Evolutionary conservation across 495 filamentous ascomycete species (phyloP), one percentile per base, ranked within the genome.

Genomic region (Rostrohypoxylon terebratum): DNA sequence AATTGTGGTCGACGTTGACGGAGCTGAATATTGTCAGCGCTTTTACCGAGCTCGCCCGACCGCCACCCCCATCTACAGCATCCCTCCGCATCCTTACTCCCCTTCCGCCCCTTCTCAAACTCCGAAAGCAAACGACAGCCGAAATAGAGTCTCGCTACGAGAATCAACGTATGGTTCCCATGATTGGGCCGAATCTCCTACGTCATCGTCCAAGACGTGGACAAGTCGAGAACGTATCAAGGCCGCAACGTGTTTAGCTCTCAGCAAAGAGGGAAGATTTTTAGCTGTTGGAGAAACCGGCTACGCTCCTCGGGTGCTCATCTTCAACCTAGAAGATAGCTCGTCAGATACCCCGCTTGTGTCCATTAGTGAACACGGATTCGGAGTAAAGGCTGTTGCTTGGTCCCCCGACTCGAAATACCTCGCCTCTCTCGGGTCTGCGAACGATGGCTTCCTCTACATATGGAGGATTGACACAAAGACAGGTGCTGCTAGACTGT

Each of bases 231-330:
- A 97, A 78, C 86, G 94, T 67, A 91, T 97, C 76, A 97, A 97
- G 80, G 93, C 95, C n/a, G 93, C 94, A 1, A 97, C 94, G n/a
- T 96, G 93, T 81, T 87, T 98, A 25, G 92, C 92, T 18, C 89
- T 99, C 62, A 98, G 94, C 79, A 91, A 89, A 4, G 93, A 97
- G 86, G 96, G 93, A 48, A 90, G 88, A 66, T 93, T 92, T 77
- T 86, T 99, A 44, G 96, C 96, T 25, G 90, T 98, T 33, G 96
- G 96, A 77, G 96, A 99, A 89, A 97, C 94, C 25, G 96, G 96
- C 55, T 97, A 98, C 80, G 92, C 91, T 66, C 96, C 96, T 7
- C 87, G 96, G 50, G 93, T 98, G 4, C 85, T 98, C 50, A 90
- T 99, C 40, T 99, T 96, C 81, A 93, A 89, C 44, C 90, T 94